These are phyloP conservation scores for Rhynchospora tenuis DNA, from an alignment of 176 grass and related monocot genomes.

Conservation along the genomic window DNA sequence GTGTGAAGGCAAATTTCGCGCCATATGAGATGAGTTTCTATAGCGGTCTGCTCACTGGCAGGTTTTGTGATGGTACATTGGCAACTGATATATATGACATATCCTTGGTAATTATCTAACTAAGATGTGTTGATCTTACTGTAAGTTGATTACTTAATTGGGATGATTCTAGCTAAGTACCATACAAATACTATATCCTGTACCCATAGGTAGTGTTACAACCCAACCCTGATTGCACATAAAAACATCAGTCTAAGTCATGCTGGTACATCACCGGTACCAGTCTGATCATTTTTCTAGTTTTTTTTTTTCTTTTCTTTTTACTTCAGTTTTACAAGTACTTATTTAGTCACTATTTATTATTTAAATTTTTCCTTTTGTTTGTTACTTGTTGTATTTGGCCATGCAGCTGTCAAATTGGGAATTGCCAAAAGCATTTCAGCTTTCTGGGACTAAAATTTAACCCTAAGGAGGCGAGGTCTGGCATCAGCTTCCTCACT, in stretches of 20 bases:
- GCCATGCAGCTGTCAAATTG: conserved; percentile 34
- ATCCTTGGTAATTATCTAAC: conserved; percentile 33
- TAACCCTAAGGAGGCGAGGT: conserved; percentile 33
- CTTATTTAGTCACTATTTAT: background rate
- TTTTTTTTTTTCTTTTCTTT: too few species aligned
- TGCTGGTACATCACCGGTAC: background rate
- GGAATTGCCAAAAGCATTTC: conserved; percentile 48
- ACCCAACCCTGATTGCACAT: background rate
- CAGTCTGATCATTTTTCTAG: background rate
- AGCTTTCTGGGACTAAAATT: conserved; percentile 36
- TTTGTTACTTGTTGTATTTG: background rate
- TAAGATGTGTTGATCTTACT: background rate
- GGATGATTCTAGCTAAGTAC: background rate
- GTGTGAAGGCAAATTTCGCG: conserved; percentile 52
- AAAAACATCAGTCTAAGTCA: too few species aligned
- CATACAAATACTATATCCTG: background rate
- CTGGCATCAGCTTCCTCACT: conserved; percentile 50
- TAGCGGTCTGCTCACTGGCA: conserved; percentile 31
- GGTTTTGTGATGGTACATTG: conserved; percentile 48
- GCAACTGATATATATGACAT: too few species aligned
- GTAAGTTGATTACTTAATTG: background rate
- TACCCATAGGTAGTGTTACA: too few species aligned
- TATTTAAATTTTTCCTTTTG: background rate
- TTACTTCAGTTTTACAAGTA: background rate
- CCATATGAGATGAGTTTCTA: conserved; percentile 34